Evolutionary conservation across 2,329 filamentous ascomycete species (phyloP), one percentile per base, ranked within the genome.

Genomic region (Cyclaneusma minus): DNA sequence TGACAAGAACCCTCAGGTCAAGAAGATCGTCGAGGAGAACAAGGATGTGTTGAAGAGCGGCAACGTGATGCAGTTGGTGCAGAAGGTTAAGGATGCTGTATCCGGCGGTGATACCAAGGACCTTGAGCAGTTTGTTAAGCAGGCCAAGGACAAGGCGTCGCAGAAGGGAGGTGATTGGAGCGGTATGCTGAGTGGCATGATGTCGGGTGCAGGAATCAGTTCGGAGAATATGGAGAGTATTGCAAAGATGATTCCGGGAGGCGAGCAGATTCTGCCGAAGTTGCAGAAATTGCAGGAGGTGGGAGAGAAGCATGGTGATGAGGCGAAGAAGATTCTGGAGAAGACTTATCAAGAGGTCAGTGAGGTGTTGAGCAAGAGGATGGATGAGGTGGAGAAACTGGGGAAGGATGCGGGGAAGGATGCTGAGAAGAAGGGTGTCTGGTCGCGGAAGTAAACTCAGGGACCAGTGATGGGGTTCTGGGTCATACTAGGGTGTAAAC

Each of bases 1-100:
- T 1, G 76, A 83, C 38, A 82, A 82, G 60, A 79, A 68, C 49
- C 75, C 77, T n/a, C 58, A 79, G 52, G 53, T 80, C 31, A 83
- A 81, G 57, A 59, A 81, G 49, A 48, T 82, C 0, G 45, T 84
- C 2, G 74, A 81, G 55, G 57, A 77, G 43, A 84, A 85, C 48
- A 60, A 63, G 24, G 70, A 78, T 29, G 50, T 61, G 0, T 51
- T 85, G 25, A 81, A 77, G 55, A 54, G 68, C 34, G 76, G 75
- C 10, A 75, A 82, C 38, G 51, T 68, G 9, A 54, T 56, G 25
- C 68, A 80, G 38, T 48, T 81, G 0, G 75, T 74, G 42, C 54
- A 68, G 27, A 66, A 69, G 45, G 58, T 72, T 28, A 69, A 68
- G 50, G 56, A 61, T 2, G 68, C 73, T 1, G 61, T 64, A 7